These are phyloP conservation scores for Phlegmacium glaucopus DNA, from an alignment of 768 basidiomycete genomes.

Conservation along the genomic window DNA sequence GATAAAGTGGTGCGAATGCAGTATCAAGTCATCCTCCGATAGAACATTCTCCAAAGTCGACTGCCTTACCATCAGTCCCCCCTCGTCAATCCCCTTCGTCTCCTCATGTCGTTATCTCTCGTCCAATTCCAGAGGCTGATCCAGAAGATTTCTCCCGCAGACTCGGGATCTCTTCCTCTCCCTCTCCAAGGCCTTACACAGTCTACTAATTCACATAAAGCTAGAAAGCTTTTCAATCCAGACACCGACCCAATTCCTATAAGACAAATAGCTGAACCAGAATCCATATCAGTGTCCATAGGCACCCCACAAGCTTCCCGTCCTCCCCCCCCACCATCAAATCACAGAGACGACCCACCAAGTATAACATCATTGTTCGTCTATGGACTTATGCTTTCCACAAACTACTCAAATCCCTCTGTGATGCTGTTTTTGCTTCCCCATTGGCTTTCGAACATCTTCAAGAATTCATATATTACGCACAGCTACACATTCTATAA, in stretches of 20 bases:
- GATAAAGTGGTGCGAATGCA: constrained; percentile 42
- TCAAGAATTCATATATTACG: constrained; percentile 92
- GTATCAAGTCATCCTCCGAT: too few relatives aligned
- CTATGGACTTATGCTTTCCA: constrained; percentile 93
- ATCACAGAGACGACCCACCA: constrained; percentile 52
- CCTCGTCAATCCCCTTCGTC: constrained; percentile 24
- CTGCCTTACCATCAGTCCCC: constrained; percentile 21
- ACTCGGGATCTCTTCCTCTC: constrained; percentile 60
- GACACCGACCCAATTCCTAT: constrained; percentile 64
- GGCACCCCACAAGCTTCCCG: constrained; percentile 48
- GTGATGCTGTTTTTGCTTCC: constrained; percentile 73
- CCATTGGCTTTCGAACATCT: constrained; percentile 82
- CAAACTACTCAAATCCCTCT: constrained; percentile 85
- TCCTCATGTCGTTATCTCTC: constrained; percentile 32
- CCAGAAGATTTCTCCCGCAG: constrained; percentile 70
- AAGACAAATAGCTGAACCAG: constrained; percentile 62
- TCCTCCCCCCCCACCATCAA: constrained; percentile 8
- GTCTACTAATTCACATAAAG: constrained; percentile 24
- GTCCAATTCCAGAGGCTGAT: constrained; percentile 48
- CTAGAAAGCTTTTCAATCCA: constrained; percentile 67
- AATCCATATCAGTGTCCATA: constrained; percentile 56
- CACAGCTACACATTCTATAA: constrained; percentile 96
- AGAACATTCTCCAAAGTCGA: constrained; percentile 28
- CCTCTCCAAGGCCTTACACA: constrained; percentile 32
- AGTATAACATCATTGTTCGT: constrained; percentile 93